Conservation (phyloP, 2,329 filamentous ascomycete genomes). For the Aspergillus pseudonomiae region DNA sequence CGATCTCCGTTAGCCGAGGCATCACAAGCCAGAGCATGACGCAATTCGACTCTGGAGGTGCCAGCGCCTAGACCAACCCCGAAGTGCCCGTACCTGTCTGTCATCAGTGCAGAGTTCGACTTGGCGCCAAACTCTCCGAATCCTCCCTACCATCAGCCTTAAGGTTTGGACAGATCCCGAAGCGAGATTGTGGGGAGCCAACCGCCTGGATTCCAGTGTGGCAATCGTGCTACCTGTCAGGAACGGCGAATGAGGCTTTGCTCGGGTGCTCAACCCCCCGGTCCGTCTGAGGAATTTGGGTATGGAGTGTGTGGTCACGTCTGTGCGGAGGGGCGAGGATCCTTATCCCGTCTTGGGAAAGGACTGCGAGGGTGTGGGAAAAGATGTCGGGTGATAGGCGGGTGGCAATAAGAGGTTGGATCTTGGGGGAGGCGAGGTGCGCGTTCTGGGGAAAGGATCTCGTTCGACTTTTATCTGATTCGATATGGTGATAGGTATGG, state of each 20-base stretch:
- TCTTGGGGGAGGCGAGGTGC: background rate
- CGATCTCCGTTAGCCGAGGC: slow-evolving; percentile 9
- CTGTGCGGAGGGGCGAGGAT: background rate
- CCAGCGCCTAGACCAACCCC: background rate
- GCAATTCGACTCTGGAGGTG: background rate
- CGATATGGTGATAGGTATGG: background rate
- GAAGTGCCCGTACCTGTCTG: background rate
- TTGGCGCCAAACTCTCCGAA: background rate
- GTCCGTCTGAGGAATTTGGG: background rate
- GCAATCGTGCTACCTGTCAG: background rate
- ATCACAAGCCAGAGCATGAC: slow-evolving; percentile 16
- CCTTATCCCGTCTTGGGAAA: background rate
- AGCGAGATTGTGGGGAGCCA: slow-evolving; percentile 5
- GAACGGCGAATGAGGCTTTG: background rate
- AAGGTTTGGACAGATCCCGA: background rate
- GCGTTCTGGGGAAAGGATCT: background rate
- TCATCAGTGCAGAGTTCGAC: background rate
- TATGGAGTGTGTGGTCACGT: background rate
- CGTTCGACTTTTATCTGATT: background rate
- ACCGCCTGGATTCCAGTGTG: slow-evolving; percentile 1
- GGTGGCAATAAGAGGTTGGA: background rate
- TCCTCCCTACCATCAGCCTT: background rate
- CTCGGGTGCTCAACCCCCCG: background rate
- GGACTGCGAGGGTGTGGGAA: background rate
- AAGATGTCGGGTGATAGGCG: background rate